Evolutionary conservation across 192 early-diverging fungal genomes (phyloP), one percentile per base, ranked within the genome.

Genomic region (Podila minutissima): DNA sequence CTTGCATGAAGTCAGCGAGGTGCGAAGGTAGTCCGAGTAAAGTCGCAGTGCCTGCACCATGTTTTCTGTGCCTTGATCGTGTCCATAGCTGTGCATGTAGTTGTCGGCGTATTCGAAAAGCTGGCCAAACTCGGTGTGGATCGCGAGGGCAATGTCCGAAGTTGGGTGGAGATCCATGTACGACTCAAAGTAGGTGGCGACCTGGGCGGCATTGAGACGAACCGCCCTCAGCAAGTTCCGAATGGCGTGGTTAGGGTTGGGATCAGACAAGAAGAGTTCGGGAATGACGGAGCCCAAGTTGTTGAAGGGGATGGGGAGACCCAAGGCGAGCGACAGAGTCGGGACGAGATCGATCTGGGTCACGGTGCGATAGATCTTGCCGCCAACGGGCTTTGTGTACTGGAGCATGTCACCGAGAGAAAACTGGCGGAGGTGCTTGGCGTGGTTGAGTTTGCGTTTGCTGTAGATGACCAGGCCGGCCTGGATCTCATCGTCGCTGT

Each of bases 331-430:
- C 3, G 94, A 74, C 20, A 99, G 74, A 0, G 95, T 98, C 19
- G 97, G 91, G 0, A 97, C 95, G 22, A 98, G 74, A 74, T 99
- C 95, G 57, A 98, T 96, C 82, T 99, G 98, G 19, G 93, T 85
- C 1, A 97, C 86, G 12, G 92, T 95, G n/a, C 95, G 88, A 60
- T 87, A 69, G 19, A 78, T 35, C 31, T 31, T 51, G 51, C 72
- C 71, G 72, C 82, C 84, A 8, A 75, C 37, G 4, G 77, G 77
- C 24, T 81, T 64, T 13, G 77, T 65, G 26, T 81, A 81, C 66
- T 69, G 77, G 10, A 81, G 20, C 62, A 66, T 72, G 38, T 85
- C 71, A 22, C 72, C 72, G 22, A 82, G 50, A 3, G 68, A 64
- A 48, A 82, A 65, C 4, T 50, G 55, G n/a, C 68, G 50, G 58